Conservation (phyloP, 176 grass and related monocot genomes). For the Leersia perrieri region DNA sequence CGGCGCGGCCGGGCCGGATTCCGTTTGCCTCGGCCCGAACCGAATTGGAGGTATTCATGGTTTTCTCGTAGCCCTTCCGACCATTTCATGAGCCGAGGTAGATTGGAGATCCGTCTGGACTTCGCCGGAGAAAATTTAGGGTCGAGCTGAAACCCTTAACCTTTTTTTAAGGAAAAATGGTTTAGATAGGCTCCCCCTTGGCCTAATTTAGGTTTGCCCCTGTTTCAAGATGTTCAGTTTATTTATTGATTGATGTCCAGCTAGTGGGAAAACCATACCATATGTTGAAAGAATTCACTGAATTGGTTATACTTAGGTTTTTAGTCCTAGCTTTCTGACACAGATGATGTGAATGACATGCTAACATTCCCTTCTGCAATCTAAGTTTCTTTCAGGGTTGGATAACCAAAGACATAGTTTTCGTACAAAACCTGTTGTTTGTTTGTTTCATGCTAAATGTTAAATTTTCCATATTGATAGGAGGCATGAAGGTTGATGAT, state of each 20-base stretch:
- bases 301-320: neutral
- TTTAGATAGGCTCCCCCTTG: too few species aligned
- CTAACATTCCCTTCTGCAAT: neutral
- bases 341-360: neutral
- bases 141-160: neutral
- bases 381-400: neutral
- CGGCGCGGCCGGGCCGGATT: neutral
- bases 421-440: neutral
- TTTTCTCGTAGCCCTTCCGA: neutral
- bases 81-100: neutral
- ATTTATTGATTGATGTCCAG: neutral
- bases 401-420: neutral
- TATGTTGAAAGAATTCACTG: neutral
- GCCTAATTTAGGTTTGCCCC: neutral
- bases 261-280: neutral
- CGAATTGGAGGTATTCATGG: neutral
- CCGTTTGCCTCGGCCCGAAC: neutral
- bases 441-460: neutral
- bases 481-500: slow-evolving; percentile 25
- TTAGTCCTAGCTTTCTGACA: neutral
- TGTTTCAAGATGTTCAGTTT: neutral
- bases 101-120: neutral
- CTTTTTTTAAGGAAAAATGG: too few species aligned
- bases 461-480: slow-evolving; percentile 1
- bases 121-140: neutral